These are phyloP conservation scores for Alternaria viburni DNA, from an alignment of 2,329 filamentous ascomycete species.

Conservation along the genomic window DNA sequence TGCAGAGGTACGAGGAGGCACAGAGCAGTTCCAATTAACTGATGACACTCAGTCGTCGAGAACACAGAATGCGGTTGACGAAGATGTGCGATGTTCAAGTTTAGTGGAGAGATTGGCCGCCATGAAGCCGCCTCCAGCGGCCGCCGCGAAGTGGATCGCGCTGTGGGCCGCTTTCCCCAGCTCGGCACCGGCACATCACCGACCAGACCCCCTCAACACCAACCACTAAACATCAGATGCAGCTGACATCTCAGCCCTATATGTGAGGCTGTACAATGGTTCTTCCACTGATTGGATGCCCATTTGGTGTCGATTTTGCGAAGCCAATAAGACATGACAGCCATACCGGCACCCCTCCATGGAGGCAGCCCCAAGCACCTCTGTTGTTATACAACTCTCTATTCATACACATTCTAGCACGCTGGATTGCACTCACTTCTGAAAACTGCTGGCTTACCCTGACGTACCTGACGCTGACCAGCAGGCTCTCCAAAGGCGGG, in stretches of 20 bases:
- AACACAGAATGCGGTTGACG: neutral
- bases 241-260: conserved; percentile 23
- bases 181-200: neutral
- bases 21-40: neutral
- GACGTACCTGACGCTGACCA: neutral
- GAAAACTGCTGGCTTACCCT: neutral
- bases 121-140: conserved; percentile 10
- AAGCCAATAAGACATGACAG: conserved; percentile 16
- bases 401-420: neutral
- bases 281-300: conserved; percentile 6
- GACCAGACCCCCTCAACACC: conserved; percentile 17
- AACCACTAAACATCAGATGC: conserved; percentile 10
- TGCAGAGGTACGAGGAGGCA: neutral
- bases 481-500: neutral
- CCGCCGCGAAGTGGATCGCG: conserved; percentile 5
- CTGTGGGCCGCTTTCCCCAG: conserved; percentile 13
- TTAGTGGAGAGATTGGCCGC: neutral
- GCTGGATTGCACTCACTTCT: neutral
- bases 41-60: neutral
- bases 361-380: conserved; percentile 10
- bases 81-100: conserved; percentile 1
- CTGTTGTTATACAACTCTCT: conserved; percentile 11
- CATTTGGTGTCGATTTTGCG: neutral
- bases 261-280: conserved; percentile 18
- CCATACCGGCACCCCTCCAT: conserved; percentile 2